Base-by-base conservation (phyloP, 768 basidiomycete species). In the Podaxis carcinomalis region DNA sequence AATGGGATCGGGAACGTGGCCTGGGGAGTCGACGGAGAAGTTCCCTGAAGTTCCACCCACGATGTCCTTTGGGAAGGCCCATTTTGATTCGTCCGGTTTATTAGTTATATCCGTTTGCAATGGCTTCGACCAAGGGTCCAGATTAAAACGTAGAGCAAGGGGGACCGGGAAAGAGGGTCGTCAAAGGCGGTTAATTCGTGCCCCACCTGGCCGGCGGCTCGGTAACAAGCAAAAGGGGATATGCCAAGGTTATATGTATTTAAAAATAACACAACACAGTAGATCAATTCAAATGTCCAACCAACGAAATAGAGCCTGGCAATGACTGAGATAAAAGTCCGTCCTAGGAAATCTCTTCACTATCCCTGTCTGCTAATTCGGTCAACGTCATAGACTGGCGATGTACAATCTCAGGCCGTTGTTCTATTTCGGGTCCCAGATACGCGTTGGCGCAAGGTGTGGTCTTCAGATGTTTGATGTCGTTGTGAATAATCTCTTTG, bases 401-500 rank as follows among this genome's bases (percentile, higher is more conserved):
- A 40, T 63, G 62, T 1, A 51, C 23, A 13, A 35, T 32, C 5
- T 46, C 23, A 4, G 64, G 60, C 7, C 25, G 55, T 28, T 58
- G 46, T 39, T 63, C 42, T 4, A 54, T 25, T 42, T 61, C 28
- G 0, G 75, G 70, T 14, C 72, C 74, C 28, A 81, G 68, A 60
- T 78, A 80, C 0, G 76, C 79, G 68, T 87, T 84, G 56, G 78
- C 68, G 65, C 80, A 81, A 6, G 80, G 78, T n/a, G 80, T 78
- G 7, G 67, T 65, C 66, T 80, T 82, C 51, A 87, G 75, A 25
- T 79, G 79, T 62, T 79, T 78, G 47, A 88, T 78, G 65, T 88
- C 85, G n/a, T 74, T 70, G 51, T 78, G 79, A 51, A 88, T 75
- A 63, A 88, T 80, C 23, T 80, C 78, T 23, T 74, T 75, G 68